Base-by-base conservation (phyloP, 768 basidiomycete species). In the Kockovaella imperatae region DNA sequence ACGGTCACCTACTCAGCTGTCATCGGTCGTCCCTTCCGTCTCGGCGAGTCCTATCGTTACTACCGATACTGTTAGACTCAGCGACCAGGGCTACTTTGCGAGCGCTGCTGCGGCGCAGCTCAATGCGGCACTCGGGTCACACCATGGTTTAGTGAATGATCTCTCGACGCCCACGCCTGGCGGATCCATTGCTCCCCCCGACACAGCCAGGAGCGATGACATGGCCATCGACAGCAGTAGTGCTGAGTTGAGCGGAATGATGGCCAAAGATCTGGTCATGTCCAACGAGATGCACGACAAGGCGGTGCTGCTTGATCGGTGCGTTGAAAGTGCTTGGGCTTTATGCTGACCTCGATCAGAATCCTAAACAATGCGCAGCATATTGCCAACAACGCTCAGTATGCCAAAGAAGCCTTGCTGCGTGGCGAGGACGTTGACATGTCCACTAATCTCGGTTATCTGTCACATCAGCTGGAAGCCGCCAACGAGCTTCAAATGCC, bases 241-340 rank as follows among this genome's bases (percentile, higher is more conserved):
- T 42, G 43, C 11, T 29, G 47, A 26, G 31, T 28, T 31, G 50
- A 34, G 17, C 35, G 18, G n/a, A n/a, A 13, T n/a, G n/a, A n/a
- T 48, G 43, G 24, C 28, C 42, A 28, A 56, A 48, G 47, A 50
- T 50, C 52, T 50, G 17, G 66, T 62, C n/a, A 50, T 64, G 28
- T 52, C 64, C 1, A 42, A 39, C n/a, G 64, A 68, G 24, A 57
- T 67, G 48, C 49, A 57, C 23, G 63, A 70, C 17, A 67, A 70
- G 52, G 38, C 68, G 18, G 56, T 43, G 6, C 45, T 70, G 18
- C 45, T 70, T 23, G 67, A 68, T 23, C 59, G 60, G 67, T 68
- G 45, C 56, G 66, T 62, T 24, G 23, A 3, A 28, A 20, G 14
- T 14, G 23, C 30, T 3, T 6, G n/a, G 24, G 46, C 48, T 53